Base-by-base conservation (phyloP, 1,284 basidiomycete genomes). In the Omphalotus olearius region DNA sequence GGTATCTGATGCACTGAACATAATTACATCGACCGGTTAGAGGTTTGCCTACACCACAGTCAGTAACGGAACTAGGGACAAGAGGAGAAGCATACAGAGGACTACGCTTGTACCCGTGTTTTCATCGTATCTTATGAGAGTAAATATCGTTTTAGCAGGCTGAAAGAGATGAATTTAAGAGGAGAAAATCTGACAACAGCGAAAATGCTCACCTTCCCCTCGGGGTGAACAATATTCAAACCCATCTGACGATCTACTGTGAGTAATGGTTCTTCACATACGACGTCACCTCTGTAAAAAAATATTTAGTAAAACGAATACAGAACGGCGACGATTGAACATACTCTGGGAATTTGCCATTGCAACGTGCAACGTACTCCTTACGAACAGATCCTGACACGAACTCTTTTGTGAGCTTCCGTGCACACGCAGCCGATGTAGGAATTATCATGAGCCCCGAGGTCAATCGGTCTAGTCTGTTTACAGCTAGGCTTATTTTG, bases 361-460 rank as follows among this genome's bases (percentile, higher is more conserved):
- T 78, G 51, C 89, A 91, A 47, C 93, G 76, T 1, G 95, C 93
- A 37, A 98, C 78, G 62, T 98, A 98, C 64, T 96, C 93, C 69
- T 98, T 98, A 57, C 80, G 79, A 42, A 98, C 85, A 14, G 79
- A 80, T 0, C 91, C 90, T 5, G 81, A 79, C 55, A 82, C 75
- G 64, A 99, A 98, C 68, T 96, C 92, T 11, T 79, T 75, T 1
- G 91, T 86, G 18, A 99, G 73, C 14, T 74, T 67, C 17, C 83
- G 77, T 0, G 94, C 92, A 23, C 89, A 79, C 43, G 82, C 71
- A 1, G 84, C 73, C 11, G 85, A 87, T 11, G 94, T 75, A 0
- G 93, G 92, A 50, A 98, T 78, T 58, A 99, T 91, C 94, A 99
- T 96, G 51, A 98, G 76, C 4, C 97, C 97, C 0, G 93, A 96